These are phyloP conservation scores for Plasmodium coatneyi DNA, from an alignment of 169 alveolate species.

Conservation along the genomic window DNA sequence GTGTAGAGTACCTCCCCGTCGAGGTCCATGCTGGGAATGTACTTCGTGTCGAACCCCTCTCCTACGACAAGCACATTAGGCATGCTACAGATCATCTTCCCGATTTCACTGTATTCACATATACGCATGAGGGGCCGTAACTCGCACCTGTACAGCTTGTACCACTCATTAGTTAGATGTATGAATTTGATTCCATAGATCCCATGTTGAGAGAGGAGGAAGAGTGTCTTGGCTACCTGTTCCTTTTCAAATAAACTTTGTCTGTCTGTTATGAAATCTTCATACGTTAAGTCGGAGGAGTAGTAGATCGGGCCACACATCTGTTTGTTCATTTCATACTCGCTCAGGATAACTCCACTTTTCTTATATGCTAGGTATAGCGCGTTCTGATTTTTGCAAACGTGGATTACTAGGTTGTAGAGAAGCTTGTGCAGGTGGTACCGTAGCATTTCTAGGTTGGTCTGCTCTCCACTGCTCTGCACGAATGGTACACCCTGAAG, in stretches of 20 bases:
- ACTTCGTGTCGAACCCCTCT: constrained; percentile 69
- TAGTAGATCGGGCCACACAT: constrained; percentile 60
- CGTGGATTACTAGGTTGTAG: constrained; percentile 68
- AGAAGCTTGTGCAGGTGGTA: constrained; percentile 60
- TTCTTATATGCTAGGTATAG: constrained; percentile 39
- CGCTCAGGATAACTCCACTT: constrained; percentile 48
- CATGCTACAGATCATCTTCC: constrained; percentile 45
- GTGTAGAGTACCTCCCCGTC: constrained; percentile 2
- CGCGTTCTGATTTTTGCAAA: constrained; percentile 53
- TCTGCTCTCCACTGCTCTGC: background rate
- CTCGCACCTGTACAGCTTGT: constrained; percentile 60
- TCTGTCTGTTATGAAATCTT: constrained; percentile 53
- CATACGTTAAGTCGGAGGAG: constrained; percentile 53
- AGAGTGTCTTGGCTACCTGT: constrained; percentile 9
- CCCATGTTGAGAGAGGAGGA: constrained; percentile 52
- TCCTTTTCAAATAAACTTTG: constrained; percentile 45
- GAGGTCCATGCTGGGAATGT: constrained; percentile 42
- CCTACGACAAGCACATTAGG: constrained; percentile 55
- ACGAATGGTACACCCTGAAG: background rate
- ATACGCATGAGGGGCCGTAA: constrained; percentile 66
- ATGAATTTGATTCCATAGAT: constrained; percentile 70
- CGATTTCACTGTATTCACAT: constrained; percentile 38
- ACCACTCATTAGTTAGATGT: constrained; percentile 65
- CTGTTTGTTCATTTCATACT: constrained; percentile 56
- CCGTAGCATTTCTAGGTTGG: constrained; percentile 41